Base-by-base conservation (phyloP, 345 rosid genomes). In the Arabidopsis suecica region DNA sequence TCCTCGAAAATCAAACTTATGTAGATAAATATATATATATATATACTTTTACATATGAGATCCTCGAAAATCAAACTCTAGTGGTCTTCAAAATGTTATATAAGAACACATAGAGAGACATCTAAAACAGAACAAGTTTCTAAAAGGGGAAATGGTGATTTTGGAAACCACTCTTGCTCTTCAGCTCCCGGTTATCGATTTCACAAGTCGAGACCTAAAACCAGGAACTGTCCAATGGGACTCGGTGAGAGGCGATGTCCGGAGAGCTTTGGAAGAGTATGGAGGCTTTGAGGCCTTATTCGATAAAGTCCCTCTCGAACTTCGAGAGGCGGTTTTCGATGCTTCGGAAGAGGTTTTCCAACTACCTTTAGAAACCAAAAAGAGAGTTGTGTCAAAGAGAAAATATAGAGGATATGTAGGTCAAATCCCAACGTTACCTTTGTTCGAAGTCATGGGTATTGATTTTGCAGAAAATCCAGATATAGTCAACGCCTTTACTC, bases 201-300 rank as follows among this genome's bases (percentile, higher is more conserved):
- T 76, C 74, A 61, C 74, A n/a, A 75, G 69, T 42, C 75, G 16
- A 44, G 34, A 69, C 8, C 58, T 69, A 11, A 69, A 53, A 61
- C 50, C 58, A 5, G 69, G 65, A 54, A 76, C 74, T 34, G 25
- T 42, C n/a, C 50, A 68, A 30, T 69, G 79, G 79, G 74, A 61
- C 50, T 61, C 45, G 1, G 75, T 76, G 65, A 53, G 70, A 76
- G 59, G 9, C 20, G 5, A 69, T 22, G 79, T 69, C 28, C 36
- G 71, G 38, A 71, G n/a, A 70, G 71, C 71, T 37, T 44, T 77
- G 36, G 80, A 63, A 77, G 76, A 70, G 14, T 77, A 62, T 0
- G 80, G 71, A 63, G 55, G 80, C 34, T 77, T 77, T 1, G 71
- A 77, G 60, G 80, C 76, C 66, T 69, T 69, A 59, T 77, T 77